Evolutionary conservation across 2,329 filamentous ascomycete genomes (phyloP).

Genomic region (Penicillium sp.): DNA sequence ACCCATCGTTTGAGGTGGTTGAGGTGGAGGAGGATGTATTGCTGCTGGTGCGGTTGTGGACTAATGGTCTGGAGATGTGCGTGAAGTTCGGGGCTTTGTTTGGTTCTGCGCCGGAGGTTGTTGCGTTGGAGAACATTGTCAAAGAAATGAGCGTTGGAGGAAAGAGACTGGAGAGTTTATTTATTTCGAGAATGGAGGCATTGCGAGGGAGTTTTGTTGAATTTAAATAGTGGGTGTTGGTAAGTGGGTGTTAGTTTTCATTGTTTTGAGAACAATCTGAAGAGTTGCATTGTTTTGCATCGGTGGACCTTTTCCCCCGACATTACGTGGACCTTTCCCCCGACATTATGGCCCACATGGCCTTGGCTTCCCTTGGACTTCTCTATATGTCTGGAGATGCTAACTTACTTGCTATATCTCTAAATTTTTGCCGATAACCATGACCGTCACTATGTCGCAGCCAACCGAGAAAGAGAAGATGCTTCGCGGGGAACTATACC

Average conservation of each 20-base stretch:
- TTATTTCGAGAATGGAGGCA: not conserved
- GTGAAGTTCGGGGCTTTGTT: not conserved
- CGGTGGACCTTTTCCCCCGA: not conserved
- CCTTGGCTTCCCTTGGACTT: not conserved
- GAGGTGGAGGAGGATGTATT: conserved; percentile 2
- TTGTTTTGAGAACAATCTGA: conserved; percentile 19
- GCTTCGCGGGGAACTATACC: conserved; percentile 68
- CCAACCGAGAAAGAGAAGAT: conserved; percentile 48
- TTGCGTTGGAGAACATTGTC: conserved; percentile 5
- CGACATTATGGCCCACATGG: conserved; percentile 3
- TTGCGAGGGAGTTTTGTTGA: not conserved
- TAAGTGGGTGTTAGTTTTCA: not conserved
- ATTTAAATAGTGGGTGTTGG: not conserved
- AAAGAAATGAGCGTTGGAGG: not conserved
- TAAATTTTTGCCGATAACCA: too few relatives aligned
- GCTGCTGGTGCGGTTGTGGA: conserved; percentile 3
- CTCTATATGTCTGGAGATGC: not conserved
- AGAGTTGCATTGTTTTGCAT: conserved; percentile 7
- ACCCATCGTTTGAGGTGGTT: conserved; percentile 9
- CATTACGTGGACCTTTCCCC: not conserved
- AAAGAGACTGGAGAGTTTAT: not conserved
- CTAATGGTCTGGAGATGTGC: not conserved
- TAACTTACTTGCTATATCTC: not conserved
- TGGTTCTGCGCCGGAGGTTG: conserved; percentile 14
- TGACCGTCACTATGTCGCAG: conserved; percentile 10